Conservation (phyloP, 441 rosid species). For the Corymbia citriodora region DNA sequence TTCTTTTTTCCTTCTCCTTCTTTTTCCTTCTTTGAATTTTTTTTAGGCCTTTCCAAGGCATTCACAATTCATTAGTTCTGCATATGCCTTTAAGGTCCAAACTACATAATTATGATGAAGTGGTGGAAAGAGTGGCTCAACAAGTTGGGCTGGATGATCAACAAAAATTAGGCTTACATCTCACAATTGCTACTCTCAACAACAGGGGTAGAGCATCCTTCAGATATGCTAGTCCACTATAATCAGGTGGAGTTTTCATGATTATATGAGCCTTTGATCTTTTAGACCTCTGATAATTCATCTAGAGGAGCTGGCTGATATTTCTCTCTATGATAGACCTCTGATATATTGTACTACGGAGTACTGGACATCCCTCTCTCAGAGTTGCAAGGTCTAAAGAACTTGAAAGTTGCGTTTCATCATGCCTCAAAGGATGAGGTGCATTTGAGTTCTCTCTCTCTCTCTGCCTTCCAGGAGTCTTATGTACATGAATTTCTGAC, state of each 20-base stretch:
- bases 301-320: conserved; percentile 1
- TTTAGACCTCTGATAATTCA: neutral
- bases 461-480: neutral
- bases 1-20: too few relatives aligned
- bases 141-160: conserved; percentile 83
- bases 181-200: conserved; percentile 98
- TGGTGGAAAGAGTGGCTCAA: conserved; percentile 78
- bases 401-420: conserved; percentile 85
- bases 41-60: too few relatives aligned
- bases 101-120: conserved; percentile 77
- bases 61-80: conserved; percentile 2
- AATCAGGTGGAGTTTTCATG: conserved; percentile 63
- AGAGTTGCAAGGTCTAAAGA: conserved; percentile 87
- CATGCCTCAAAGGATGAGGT: conserved; percentile 83
- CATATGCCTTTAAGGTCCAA: conserved; percentile 65
- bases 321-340: conserved; percentile 45
- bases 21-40: too few relatives aligned
- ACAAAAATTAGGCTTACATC: conserved; percentile 85
- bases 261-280: neutral
- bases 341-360: conserved; percentile 86
- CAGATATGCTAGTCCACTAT: conserved; percentile 88
- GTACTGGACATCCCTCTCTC: conserved; percentile 95
- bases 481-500: neutral
- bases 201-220: conserved; percentile 62
- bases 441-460: conserved; percentile 10